Percentiles rank a stretch among this genome's conserved stretches.
Evolutionary conservation across 2,329 filamentous ascomycete genomes (phyloP).

Genomic region (Thielaviopsis populi): DNA sequence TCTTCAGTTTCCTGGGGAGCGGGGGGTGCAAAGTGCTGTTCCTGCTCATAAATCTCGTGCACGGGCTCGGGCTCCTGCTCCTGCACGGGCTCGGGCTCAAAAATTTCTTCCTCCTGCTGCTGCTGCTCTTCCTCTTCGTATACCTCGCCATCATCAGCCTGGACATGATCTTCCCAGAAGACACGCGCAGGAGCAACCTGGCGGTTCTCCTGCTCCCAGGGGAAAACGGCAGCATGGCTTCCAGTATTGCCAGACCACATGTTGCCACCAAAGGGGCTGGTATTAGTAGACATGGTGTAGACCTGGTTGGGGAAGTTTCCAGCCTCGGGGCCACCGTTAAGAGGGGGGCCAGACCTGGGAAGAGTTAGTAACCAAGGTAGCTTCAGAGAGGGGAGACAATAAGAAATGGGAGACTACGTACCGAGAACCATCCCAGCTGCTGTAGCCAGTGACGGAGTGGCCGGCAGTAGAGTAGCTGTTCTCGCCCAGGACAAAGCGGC

Average conservation of each 20-base stretch:
- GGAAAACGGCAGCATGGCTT: conserved; percentile 13
- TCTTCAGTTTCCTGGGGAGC: conserved; percentile 2
- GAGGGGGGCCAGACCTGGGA: conserved; percentile 13
- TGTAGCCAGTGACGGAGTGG: conserved; percentile 13
- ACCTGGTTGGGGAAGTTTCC: conserved; percentile 62
- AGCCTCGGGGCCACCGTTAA: conserved; percentile 50
- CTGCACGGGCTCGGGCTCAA: not conserved
- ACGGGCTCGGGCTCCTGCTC: not conserved
- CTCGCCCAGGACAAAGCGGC: conserved; percentile 41
- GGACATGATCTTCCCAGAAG: conserved; percentile 15
- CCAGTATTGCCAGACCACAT: conserved; percentile 12
- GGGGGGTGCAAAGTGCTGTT: not conserved
- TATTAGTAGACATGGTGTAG: conserved; percentile 58
- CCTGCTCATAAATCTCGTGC: not conserved
- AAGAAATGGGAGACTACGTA: not conserved
- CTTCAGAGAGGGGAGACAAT: not conserved
- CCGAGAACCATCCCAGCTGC: conserved; percentile 19
- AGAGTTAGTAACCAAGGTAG: not conserved
- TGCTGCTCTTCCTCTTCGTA: conserved; percentile 7
- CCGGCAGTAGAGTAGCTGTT: conserved; percentile 21
- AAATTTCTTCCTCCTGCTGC: not conserved
- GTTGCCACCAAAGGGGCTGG: not conserved
- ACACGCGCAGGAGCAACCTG: conserved; percentile 13
- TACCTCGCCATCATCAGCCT: conserved; percentile 1
- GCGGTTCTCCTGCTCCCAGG: conserved; percentile 16